A percentile compares a stretch with the other conserved stretches of the same genome.
These are phyloP conservation scores for Fusarium haematococcum DNA, from an alignment of 2,329 filamentous ascomycete species.

Conservation along the genomic window DNA sequence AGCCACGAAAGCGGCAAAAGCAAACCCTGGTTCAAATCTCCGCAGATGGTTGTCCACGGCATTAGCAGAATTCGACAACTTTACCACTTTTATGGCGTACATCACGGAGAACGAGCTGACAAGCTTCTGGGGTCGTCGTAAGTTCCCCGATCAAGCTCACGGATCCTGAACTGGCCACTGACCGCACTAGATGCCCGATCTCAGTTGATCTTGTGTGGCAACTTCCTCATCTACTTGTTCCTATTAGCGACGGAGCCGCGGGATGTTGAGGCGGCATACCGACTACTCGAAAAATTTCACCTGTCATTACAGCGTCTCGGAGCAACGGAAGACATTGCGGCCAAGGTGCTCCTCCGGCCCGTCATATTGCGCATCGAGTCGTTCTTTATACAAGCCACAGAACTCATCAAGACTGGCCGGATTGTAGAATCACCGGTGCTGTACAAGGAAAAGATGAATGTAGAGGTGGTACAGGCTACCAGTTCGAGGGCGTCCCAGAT, in stretches of 20 bases:
- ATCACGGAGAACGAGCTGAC: constrained; percentile 52
- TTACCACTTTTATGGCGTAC: constrained; percentile 53
- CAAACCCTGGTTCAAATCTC: constrained; percentile 50
- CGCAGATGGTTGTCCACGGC: constrained; percentile 51
- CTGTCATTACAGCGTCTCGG: constrained; percentile 51
- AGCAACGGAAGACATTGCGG: constrained; percentile 46
- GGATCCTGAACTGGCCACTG: not conserved
- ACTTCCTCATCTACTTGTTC: constrained; percentile 62
- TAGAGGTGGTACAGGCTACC: not conserved
- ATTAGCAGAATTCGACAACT: constrained; percentile 51
- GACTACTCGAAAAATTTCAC: constrained; percentile 53
- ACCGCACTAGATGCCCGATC: constrained; percentile 50
- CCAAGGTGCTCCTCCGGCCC: constrained; percentile 50
- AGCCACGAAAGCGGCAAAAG: constrained; percentile 55
- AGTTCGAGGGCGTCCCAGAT: not conserved
- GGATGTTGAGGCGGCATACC: constrained; percentile 51
- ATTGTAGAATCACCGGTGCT: constrained; percentile 27
- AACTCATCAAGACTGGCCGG: constrained; percentile 39
- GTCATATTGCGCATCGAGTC: constrained; percentile 54
- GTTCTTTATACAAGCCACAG: constrained; percentile 53
- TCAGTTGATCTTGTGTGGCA: constrained; percentile 60
- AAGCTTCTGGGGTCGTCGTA: constrained; percentile 59
- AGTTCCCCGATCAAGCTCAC: constrained; percentile 36
- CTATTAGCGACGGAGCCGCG: constrained; percentile 53
- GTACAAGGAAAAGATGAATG: not conserved